Conservation (phyloP, 345 rosid species). For the Salix arbutifolia region DNA sequence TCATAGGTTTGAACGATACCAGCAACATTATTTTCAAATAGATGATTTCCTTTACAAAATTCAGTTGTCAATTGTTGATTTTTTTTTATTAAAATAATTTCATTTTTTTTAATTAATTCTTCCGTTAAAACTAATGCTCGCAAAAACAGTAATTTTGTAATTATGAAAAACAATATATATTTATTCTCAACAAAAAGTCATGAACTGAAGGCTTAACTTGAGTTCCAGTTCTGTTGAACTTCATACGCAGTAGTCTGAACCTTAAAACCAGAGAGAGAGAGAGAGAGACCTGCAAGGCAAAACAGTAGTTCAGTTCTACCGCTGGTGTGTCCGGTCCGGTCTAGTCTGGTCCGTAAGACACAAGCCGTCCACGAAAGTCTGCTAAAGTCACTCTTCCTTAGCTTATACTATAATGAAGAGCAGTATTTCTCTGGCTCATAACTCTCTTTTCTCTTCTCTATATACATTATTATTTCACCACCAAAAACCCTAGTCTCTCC, state of each 20-base stretch:
- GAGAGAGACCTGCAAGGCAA: not conserved
- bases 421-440: not conserved
- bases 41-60: no score
- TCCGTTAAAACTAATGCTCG: no score
- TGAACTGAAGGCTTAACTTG: not conserved
- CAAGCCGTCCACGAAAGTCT: not conserved
- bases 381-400: not conserved
- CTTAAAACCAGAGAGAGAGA: not conserved
- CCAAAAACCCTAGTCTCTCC: conserved; percentile 3
- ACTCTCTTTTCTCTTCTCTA: not conserved
- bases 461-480: not conserved
- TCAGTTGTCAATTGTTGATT: no score
- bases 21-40: no score
- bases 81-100: no score
- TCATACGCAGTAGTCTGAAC: conserved; percentile 10
- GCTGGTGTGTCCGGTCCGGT: not conserved
- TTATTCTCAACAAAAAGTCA: not conserved
- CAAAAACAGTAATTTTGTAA: not conserved
- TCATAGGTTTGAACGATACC: no score
- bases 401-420: not conserved
- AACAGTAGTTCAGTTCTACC: not conserved
- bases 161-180: not conserved
- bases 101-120: no score
- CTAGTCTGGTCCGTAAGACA: not conserved
- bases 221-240: not conserved